Evolutionary conservation across 2,329 filamentous ascomycete species (phyloP), one percentile per base, ranked within the genome.

Genomic region (Alternaria ventricosa): DNA sequence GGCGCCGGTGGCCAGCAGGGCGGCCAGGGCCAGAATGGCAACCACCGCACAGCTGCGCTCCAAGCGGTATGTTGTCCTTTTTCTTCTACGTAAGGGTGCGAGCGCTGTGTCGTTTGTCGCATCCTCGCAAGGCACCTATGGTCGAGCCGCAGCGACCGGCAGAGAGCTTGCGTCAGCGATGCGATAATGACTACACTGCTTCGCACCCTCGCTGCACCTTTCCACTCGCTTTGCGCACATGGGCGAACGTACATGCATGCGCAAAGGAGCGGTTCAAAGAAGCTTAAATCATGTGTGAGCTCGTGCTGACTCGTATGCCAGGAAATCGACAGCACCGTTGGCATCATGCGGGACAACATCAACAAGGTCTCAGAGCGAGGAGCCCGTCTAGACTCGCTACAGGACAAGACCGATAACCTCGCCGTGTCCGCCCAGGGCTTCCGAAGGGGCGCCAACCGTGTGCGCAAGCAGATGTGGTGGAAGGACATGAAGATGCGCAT

Each of bases 401-500:
- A 97, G 84, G 92, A 96, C 82, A 97, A 97, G 88, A 97, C 92
- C 70, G 83, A 97, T 84, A 96, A 97, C 83, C 87, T 99, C 72
- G 94, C 94, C 64, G 89, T 91, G 68, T 97, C 94, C 36, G 95
- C 96, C 63, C 94, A 97, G 82, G 94, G 93, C 67, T 99, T 99
- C 88, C 93, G 94, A 77, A 91, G 94, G 72, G 95, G 96, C 70
- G 96, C 96, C 82, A 99, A 98, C 86, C 87, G 93, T 75, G 95
- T 99, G 74, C 90, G 96, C 82, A 85, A 85, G 82, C 90, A 97
- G 83, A 98, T 98, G 95, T 98, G 95, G 95, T 98, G 94, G 95
- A 98, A 98, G 88, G 95, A 98, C 79, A 97, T 97, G 93, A 98
- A 98, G 89, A 99, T 99, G 96, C 90, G 96, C 82, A 96, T 97